These are phyloP conservation scores for Nicotiana tomentosiformis DNA, from an alignment of 257 asterid genomes.

Conservation along the genomic window DNA sequence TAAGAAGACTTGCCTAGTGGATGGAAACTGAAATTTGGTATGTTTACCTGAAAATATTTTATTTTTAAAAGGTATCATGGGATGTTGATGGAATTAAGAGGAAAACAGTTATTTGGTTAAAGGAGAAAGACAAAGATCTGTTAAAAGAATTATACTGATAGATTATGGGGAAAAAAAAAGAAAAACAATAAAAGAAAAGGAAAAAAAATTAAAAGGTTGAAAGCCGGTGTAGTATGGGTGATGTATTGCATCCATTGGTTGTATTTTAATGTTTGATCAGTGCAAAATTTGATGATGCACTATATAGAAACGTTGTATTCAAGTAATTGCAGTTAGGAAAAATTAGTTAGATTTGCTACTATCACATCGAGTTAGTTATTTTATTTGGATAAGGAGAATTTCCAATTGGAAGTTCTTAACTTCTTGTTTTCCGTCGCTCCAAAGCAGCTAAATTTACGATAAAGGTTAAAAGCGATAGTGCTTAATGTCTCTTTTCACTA, in stretches of 20 bases:
- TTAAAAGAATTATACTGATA: not conserved
- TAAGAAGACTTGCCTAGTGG: not conserved
- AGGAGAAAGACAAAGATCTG: not conserved
- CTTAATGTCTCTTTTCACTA: no score
- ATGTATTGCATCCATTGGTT: not conserved
- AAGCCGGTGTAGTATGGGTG: no score
- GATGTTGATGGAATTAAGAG: not conserved
- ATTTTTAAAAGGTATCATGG: not conserved
- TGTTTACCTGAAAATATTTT: not conserved
- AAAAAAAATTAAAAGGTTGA: not conserved
- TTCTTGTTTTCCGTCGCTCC: no score
- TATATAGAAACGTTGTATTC: not conserved
- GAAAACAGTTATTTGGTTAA: not conserved
- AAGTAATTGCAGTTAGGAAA: not conserved
- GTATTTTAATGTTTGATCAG: no score
- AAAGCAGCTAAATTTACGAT: no score
- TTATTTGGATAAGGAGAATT: no score
- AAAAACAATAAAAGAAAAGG: no score
- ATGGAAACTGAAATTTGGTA: not conserved
- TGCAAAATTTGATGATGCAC: not conserved
- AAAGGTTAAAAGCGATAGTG: no score
- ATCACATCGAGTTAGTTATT: no score
- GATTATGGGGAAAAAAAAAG: not conserved
- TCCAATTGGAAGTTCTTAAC: no score
- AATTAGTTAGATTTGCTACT: not conserved